These are phyloP conservation scores for Pleoardoris graminearum DNA, from an alignment of 2,329 filamentous ascomycete species.

Conservation along the genomic window DNA sequence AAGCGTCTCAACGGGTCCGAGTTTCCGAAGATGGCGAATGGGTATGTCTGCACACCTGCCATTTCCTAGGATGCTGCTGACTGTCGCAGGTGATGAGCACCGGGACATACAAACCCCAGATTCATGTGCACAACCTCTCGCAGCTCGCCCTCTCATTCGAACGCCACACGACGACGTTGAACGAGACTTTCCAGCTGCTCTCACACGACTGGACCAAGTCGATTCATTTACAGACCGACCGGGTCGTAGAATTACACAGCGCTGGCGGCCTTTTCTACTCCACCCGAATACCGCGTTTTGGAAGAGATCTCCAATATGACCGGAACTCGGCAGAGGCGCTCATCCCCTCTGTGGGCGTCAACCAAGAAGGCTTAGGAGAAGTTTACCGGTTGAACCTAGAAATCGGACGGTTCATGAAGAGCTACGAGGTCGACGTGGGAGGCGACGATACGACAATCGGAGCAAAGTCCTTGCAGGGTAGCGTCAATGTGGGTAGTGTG, in stretches of 20 bases:
- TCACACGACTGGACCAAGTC: conserved; percentile 93
- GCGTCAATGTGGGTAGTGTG: conserved; percentile 81
- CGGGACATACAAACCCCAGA: conserved; percentile 76
- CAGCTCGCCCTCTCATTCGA: conserved; percentile 93
- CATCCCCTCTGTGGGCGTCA: conserved; percentile 84
- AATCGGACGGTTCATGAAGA: conserved; percentile 89
- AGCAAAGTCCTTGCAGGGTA: conserved; percentile 79
- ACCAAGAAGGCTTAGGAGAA: conserved; percentile 82
- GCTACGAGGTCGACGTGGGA: conserved; percentile 88
- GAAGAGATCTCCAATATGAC: conserved; percentile 86
- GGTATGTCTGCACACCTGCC: no score
- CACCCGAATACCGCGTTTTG: conserved; percentile 89
- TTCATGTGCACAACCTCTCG: conserved; percentile 93
- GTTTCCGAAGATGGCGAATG: conserved; percentile 92
- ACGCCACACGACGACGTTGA: conserved; percentile 87
- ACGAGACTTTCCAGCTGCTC: conserved; percentile 86
- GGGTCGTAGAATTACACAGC: conserved; percentile 90
- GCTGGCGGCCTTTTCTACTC: conserved; percentile 85
- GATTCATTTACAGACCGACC: conserved; percentile 88
- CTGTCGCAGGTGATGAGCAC: no score
- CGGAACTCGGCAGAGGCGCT: conserved; percentile 80
- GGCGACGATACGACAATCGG: conserved; percentile 72
- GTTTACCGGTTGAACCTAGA: conserved; percentile 93
- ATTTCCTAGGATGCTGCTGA: not conserved
- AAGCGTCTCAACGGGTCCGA: conserved; percentile 86